phyloP scores from a whole-genome alignment of 768 basidiomycete species.

The Amanita thiersii region DNA sequence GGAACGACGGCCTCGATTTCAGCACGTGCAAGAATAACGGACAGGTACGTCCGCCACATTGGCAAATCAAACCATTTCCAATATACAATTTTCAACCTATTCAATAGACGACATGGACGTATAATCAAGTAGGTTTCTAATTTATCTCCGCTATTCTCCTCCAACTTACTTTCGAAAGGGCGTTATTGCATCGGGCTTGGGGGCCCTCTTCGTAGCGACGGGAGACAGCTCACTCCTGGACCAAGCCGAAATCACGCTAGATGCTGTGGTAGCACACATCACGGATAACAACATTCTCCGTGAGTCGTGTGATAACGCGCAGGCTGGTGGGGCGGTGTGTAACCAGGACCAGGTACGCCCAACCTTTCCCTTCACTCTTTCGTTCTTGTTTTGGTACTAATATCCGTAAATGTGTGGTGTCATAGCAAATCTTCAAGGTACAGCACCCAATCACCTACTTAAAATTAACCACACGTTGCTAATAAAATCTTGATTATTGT shows the following conservation, averaged over 20 bases:
- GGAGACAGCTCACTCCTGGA: slow-evolving; percentile 29
- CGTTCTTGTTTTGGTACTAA: neutral
- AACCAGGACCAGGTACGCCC: slow-evolving; percentile 35
- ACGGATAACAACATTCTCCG: slow-evolving; percentile 33
- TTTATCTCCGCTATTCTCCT: neutral
- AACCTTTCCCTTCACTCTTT: neutral
- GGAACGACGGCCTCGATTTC: slow-evolving; percentile 34
- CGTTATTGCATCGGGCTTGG: slow-evolving; percentile 47
- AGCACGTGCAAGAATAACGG: slow-evolving; percentile 34
- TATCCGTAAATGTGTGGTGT: neutral
- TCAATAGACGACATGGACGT: slow-evolving; percentile 47
- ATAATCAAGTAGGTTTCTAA: slow-evolving; percentile 39
- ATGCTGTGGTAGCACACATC: slow-evolving; percentile 36
- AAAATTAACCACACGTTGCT: neutral
- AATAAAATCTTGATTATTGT: neutral
- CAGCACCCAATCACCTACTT: neutral
- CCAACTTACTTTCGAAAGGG: slow-evolving; percentile 23
- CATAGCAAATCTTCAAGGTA: slow-evolving; percentile 38
- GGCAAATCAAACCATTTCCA: neutral
- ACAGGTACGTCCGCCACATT: slow-evolving; percentile 23
- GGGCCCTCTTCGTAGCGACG: slow-evolving; percentile 33
- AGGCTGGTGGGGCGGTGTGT: slow-evolving; percentile 29
- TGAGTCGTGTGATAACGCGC: slow-evolving; percentile 45
- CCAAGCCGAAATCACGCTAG: slow-evolving; percentile 44
- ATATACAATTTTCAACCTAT: neutral